Conservation (phyloP, 306 rosid genomes). For the Rosa rugosa region DNA sequence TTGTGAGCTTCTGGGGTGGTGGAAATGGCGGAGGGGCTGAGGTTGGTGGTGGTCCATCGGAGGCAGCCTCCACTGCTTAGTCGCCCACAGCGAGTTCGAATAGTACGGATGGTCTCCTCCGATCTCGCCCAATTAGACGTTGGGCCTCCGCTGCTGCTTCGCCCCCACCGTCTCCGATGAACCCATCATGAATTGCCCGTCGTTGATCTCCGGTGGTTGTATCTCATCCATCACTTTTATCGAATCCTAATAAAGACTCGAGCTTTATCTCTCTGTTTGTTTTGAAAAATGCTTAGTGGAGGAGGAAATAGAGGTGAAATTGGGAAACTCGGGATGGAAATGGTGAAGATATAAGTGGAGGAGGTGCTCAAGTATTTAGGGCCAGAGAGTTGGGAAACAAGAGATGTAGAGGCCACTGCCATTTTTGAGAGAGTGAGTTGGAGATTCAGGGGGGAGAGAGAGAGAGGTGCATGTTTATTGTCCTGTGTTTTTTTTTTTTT, state of each 20-base stretch:
- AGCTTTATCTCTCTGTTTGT: background rate
- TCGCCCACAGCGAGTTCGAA: constrained; percentile 59
- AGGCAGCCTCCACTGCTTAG: constrained; percentile 64
- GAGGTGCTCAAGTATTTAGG: too few relatives aligned
- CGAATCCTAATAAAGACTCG: background rate
- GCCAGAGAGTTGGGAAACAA: too few relatives aligned
- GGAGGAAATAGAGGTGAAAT: too few relatives aligned
- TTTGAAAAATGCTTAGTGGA: background rate
- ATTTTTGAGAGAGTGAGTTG: too few relatives aligned
- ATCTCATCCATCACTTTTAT: constrained; percentile 58
- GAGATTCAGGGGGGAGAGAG: too few relatives aligned
- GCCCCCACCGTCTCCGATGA: constrained; percentile 61
- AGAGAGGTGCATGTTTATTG: too few relatives aligned
- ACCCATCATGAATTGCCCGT: constrained; percentile 33
- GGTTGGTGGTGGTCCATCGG: constrained; percentile 34
- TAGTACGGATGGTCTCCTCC: constrained; percentile 84
- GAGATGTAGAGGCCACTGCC: too few relatives aligned
- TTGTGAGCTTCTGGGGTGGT: too few relatives aligned
- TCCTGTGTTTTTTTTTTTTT: too few relatives aligned
- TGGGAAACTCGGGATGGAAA: too few relatives aligned
- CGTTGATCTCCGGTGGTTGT: constrained; percentile 68
- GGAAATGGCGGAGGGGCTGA: too few relatives aligned
- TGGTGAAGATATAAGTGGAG: too few relatives aligned
- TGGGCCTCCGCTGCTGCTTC: constrained; percentile 87
- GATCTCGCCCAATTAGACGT: constrained; percentile 91